Base-by-base conservation (phyloP, 352 stramenopile species). In the Globisporangium recalcitrans region DNA sequence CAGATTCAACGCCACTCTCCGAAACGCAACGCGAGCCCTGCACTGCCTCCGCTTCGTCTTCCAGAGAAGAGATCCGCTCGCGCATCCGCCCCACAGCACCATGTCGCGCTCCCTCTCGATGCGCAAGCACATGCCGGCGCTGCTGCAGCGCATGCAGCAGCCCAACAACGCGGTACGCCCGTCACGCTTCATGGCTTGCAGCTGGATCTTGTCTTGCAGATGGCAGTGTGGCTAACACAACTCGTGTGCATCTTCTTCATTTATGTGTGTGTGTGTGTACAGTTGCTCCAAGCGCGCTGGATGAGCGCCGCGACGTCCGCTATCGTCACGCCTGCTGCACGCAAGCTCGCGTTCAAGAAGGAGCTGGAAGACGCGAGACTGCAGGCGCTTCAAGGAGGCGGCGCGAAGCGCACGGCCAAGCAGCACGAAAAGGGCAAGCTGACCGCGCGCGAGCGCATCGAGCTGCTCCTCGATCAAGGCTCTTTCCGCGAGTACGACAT, bases 341-440 rank as follows among this genome's bases (percentile, higher is more conserved):
- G 82, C 62, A 91, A 91, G 46, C 59, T 89, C 60, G 75, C 72
- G 9, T 91, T 91, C 73, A 73, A 86, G 67, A 74, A 88, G 48
- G 79, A 90, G 49, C 70, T 91, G 46, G 65, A 78, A n/a, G 77
- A 92, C 29, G 87, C 81, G 19, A 79, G 86, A 24, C 49, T 85
- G 52, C 68, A 85, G 19, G 87, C 94, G 9, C 63, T 49, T 10
- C 21, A 76, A 16, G 67, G 64, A 22, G 46, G 54, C 42, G 34
- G 49, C 24, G 46, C 58, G 16, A 47, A 68, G 21, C 49, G 71
- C 24, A 90, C 96, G 56, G 80, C 76, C 21, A 92, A 90, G 60
- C 96, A 99, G 74, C 97, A 99, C 72, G 78, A 79, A 21, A 96
- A 95, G 67, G 97, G 97, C 31, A 99, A 98, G 57, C 87, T 99